A percentile compares a stretch with the other conserved stretches of the same genome.
Conservation (phyloP, 306 rosid species). For the Vicia sativa region DNA sequence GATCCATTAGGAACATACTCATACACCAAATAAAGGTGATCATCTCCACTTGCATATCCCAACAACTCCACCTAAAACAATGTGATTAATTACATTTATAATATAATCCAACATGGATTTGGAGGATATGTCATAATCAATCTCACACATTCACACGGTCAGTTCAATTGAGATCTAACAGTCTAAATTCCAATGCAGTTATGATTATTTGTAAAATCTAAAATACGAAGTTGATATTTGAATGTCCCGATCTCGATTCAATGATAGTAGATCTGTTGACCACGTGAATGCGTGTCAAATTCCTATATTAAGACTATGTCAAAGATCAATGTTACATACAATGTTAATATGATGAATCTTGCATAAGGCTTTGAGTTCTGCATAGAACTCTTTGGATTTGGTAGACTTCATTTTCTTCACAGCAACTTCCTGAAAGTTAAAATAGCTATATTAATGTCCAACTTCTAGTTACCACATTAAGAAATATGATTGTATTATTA, state of each 20-base stretch:
- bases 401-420: constrained; percentile 81
- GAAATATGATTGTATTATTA: background rate
- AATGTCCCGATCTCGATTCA: background rate
- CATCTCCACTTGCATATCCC: constrained; percentile 89
- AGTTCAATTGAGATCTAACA: too few relatives aligned
- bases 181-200: background rate
- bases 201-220: background rate
- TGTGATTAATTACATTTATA: constrained; percentile 4
- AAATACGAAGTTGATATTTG: background rate
- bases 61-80: constrained; percentile 73
- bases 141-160: background rate
- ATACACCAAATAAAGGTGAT: constrained; percentile 78
- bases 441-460: constrained; percentile 27
- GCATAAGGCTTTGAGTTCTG: constrained; percentile 78
- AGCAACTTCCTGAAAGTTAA: constrained; percentile 75
- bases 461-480: background rate
- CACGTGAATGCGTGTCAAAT: background rate
- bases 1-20: constrained; percentile 81
- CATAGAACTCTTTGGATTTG: constrained; percentile 80
- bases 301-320: background rate
- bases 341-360: constrained; percentile 69
- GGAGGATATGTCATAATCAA: background rate
- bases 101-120: background rate
- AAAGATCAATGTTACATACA: constrained; percentile 45
- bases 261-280: background rate